These are phyloP conservation scores for Mucuna pruriens DNA, from an alignment of 306 rosid genomes.

Conservation along the genomic window DNA sequence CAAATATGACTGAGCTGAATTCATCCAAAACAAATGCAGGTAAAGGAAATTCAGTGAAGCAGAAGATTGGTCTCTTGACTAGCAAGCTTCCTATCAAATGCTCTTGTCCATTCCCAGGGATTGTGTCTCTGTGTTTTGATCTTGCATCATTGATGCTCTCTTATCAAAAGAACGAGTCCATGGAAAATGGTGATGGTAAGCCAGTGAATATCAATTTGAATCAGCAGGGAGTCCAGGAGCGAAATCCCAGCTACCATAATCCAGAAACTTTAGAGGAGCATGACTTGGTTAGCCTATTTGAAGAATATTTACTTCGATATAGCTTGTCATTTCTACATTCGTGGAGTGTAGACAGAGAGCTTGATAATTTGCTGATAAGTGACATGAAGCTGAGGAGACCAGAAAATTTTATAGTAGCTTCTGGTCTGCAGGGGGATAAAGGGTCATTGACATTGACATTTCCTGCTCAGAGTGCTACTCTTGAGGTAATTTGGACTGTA, in stretches of 20 bases:
- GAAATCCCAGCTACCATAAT: constrained; percentile 53
- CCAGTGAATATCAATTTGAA: constrained; percentile 49
- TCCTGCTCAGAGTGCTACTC: constrained; percentile 74
- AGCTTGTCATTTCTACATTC: constrained; percentile 87
- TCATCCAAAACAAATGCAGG: constrained; percentile 53
- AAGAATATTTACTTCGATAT: constrained; percentile 80
- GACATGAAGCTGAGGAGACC: constrained; percentile 89
- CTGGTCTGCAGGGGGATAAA: constrained; percentile 93
- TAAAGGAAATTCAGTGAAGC: constrained; percentile 50
- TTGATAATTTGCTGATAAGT: constrained; percentile 77
- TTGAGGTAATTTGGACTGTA: constrained; percentile 72
- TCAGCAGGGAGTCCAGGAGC: constrained; percentile 60
- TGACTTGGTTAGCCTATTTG: constrained; percentile 65
- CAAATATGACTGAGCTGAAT: constrained; percentile 49
- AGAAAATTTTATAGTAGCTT: constrained; percentile 69
- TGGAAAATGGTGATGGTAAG: constrained; percentile 41
- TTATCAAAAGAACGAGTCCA: constrained; percentile 55
- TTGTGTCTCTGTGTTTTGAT: constrained; percentile 80
- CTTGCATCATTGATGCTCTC: constrained; percentile 73
- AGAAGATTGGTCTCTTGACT: constrained; percentile 47
- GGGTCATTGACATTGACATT: constrained; percentile 91
- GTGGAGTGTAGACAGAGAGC: constrained; percentile 80
- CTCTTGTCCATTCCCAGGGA: constrained; percentile 90
- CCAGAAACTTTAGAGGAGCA: constrained; percentile 57
- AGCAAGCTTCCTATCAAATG: constrained; percentile 75